Evolutionary conservation across 2,329 filamentous ascomycete genomes (phyloP), one percentile per base, ranked within the genome.

Genomic region (Penicillium italicum): DNA sequence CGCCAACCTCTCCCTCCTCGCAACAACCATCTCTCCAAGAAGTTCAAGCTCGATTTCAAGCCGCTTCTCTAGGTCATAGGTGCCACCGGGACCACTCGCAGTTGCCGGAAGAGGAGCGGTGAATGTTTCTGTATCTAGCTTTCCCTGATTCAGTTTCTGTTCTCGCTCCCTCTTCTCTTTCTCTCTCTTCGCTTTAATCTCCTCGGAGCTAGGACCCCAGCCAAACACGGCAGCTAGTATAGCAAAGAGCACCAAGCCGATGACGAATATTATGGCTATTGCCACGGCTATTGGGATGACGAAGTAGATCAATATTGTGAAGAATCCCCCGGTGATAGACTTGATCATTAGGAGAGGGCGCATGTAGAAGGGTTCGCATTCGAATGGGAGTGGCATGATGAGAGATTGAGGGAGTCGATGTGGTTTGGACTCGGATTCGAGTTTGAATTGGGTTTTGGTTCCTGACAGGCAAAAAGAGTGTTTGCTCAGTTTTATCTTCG

Each of bases 21-120:
- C 18, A 26, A 14, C 20, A 4, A 34, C 10, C 37, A 50, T 42
- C 8, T 50, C 37, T 0, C 16, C 10, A 33, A 50, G 37, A 10
- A 50, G 18, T 7, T 50, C 48, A 24, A 50, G 11, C 37, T 50
- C 48, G 5, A 50, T 43, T 28, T 50, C 28, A 14, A 50, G 48
- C n/a, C 48, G 26, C 8, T 33, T 33, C 11, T 26, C 5, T 7
- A 16, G 0, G 7, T 50, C 47, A 2, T 12, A 5, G 0, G 37
- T 42, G 20, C 16, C 28, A 42, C 11, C 2, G 1, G n/a, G 18
- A 5, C 11, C 7, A 2, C 8, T 10, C 11, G n/a, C 4, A 18
- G 22, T 4, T n/a, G 4, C n/a, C 1, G n/a, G 8, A 33, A 18
- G 8, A 16, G 12, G 7, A 16, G 43, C 14, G 2, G 9, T 22